Evolutionary conservation across 2,329 filamentous ascomycete genomes (phyloP).

Genomic region (Hirsutella minnesotensis): DNA sequence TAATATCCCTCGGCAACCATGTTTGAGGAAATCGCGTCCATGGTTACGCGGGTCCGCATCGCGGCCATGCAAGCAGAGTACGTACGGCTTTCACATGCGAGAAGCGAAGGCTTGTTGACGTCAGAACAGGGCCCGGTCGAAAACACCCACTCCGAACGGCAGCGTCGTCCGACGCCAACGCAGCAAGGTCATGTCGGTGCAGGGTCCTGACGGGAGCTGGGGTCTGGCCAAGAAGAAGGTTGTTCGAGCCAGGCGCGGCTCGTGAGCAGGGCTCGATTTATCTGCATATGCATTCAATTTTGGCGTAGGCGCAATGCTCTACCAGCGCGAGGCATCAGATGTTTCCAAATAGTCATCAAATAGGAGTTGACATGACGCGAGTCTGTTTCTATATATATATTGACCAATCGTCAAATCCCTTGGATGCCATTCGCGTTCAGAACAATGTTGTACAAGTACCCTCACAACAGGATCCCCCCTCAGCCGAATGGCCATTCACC

Average conservation of each 20-base stretch:
- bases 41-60: constrained; percentile 34
- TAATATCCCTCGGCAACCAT: constrained; percentile 10
- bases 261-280: too few species aligned
- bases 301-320: too few species aligned
- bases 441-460: too few species aligned
- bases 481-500: too few species aligned
- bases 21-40: constrained; percentile 28
- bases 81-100: constrained; percentile 12
- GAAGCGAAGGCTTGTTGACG: background rate
- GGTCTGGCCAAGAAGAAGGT: constrained; percentile 12
- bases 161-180: constrained; percentile 11
- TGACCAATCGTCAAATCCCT: too few species aligned
- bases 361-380: too few species aligned
- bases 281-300: too few species aligned
- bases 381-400: too few species aligned
- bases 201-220: constrained; percentile 7
- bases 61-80: constrained; percentile 35
- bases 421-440: too few species aligned
- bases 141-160: constrained; percentile 1
- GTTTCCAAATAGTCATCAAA: too few species aligned
- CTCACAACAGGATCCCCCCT: too few species aligned
- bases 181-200: constrained; percentile 12
- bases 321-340: too few species aligned
- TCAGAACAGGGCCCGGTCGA: constrained; percentile 3
- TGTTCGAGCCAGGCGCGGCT: constrained; percentile 4